These are phyloP conservation scores for Globisporangium abappressorium DNA, from an alignment of 352 stramenopile species.

Conservation along the genomic window DNA sequence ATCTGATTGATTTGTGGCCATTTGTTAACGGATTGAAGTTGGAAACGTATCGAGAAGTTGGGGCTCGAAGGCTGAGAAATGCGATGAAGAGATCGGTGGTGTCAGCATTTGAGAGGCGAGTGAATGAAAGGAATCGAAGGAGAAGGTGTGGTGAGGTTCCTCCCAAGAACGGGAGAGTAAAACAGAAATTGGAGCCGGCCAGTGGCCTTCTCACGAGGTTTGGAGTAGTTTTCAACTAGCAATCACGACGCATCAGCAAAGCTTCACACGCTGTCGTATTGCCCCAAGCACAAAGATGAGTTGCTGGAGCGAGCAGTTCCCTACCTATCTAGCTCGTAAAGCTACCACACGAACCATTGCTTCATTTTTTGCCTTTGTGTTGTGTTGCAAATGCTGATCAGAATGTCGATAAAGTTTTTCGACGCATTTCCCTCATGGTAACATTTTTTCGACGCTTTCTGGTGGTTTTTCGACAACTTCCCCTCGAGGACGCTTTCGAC, in stretches of 20 bases:
- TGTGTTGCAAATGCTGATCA: neutral
- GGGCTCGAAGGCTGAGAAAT: no score
- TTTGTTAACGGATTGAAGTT: no score
- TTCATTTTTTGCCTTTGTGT: neutral
- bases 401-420: neutral
- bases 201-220: conserved; percentile 88
- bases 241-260: conserved; percentile 93
- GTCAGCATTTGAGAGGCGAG: neutral
- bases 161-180: conserved; percentile 65
- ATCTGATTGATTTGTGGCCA: no score
- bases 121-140: neutral
- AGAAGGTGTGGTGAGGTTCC: conserved; percentile 16
- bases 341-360: neutral
- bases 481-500: neutral
- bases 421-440: neutral
- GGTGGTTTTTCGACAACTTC: conserved; percentile 4
- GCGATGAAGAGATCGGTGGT: no score
- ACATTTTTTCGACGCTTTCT: neutral
- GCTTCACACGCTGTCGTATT: conserved; percentile 93
- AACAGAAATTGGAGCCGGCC: conserved; percentile 91
- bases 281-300: conserved; percentile 91
- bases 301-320: neutral
- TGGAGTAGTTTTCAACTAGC: conserved; percentile 95
- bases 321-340: accelerated
- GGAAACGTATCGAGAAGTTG: no score